Evolutionary conservation across 2,329 filamentous ascomycete species (phyloP).

Genomic region (Thelonectria discophora): DNA sequence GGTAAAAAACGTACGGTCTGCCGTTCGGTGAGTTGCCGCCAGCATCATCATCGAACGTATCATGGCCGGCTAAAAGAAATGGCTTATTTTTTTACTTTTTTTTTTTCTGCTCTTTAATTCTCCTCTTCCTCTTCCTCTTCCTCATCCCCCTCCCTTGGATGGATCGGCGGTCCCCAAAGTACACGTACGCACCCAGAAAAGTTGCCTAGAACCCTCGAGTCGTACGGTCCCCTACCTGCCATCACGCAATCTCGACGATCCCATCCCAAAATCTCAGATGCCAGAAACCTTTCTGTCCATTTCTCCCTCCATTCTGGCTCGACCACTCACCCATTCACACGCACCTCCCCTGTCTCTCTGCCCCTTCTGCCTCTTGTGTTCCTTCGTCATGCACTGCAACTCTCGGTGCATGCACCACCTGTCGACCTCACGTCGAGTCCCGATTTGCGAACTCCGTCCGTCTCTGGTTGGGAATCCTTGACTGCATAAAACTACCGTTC

Average conservation of each 20-base stretch:
- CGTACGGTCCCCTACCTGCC: constrained; percentile 16
- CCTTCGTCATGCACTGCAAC: not conserved
- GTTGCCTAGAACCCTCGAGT: not conserved
- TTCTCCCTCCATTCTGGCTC: not conserved
- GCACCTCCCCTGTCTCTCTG: constrained; percentile 5
- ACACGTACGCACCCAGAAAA: constrained; percentile 9
- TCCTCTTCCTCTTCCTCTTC: constrained; percentile 9
- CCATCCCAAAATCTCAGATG: constrained; percentile 13
- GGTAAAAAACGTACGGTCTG: constrained; percentile 28
- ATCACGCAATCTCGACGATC: constrained; percentile 24
- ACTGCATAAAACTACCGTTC: constrained; percentile 3
- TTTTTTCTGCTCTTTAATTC: constrained; percentile 2
- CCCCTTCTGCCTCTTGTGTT: no score
- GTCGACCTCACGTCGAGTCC: not conserved
- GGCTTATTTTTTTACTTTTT: constrained; percentile 2
- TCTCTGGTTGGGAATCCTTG: constrained; percentile 9
- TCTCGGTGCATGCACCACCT: constrained; percentile 4
- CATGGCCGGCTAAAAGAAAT: constrained; percentile 14
- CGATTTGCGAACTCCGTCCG: constrained; percentile 17
- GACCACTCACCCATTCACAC: constrained; percentile 12
- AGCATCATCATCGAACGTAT: constrained; percentile 25
- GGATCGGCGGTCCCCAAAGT: not conserved
- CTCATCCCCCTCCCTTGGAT: constrained; percentile 8
- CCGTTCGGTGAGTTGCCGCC: constrained; percentile 16
- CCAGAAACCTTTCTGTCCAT: not conserved